phyloP scores from a whole-genome alignment of 805 yeast species.

The Kurtzmaniella cleridarum region DNA sequence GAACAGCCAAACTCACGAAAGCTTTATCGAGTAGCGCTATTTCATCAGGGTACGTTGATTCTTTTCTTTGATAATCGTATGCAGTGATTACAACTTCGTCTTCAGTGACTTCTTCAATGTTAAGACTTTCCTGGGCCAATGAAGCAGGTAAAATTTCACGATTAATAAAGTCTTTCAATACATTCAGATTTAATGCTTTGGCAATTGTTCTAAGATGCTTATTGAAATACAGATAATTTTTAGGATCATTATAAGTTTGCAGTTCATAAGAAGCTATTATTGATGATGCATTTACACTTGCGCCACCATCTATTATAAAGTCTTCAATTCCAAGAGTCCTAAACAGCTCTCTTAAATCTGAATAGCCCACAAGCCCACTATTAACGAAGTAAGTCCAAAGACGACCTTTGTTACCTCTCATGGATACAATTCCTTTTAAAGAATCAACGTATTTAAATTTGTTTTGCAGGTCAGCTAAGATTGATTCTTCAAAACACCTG shows the following conservation, averaged over 20 bases:
- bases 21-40: constrained; percentile 46
- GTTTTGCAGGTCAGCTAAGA: constrained; percentile 26
- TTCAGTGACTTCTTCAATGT: constrained; percentile 39
- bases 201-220: constrained; percentile 23
- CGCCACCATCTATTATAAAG: constrained; percentile 6
- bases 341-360: constrained; percentile 7
- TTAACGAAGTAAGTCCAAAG: too few relatives aligned
- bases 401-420: too few relatives aligned
- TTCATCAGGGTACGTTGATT: constrained; percentile 36
- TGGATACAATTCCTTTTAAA: constrained; percentile 12
- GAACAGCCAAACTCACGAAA: constrained; percentile 54
- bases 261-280: constrained; percentile 30
- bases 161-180: constrained; percentile 17
- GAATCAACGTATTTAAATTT: constrained; percentile 33
- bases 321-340: constrained; percentile 25
- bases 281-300: constrained; percentile 25
- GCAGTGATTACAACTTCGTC: constrained; percentile 72
- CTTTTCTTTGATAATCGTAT: constrained; percentile 58
- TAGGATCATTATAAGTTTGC: constrained; percentile 19
- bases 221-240: constrained; percentile 33
- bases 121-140: constrained; percentile 31
- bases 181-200: constrained; percentile 17
- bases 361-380: too few relatives aligned
- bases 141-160: constrained; percentile 28
- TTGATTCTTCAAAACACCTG: constrained; percentile 34